Percentiles rank a stretch among this genome's conserved stretches.
Evolutionary conservation across 2,329 filamentous ascomycete genomes (phyloP).

Genomic region (Harringtonia lauricola): DNA sequence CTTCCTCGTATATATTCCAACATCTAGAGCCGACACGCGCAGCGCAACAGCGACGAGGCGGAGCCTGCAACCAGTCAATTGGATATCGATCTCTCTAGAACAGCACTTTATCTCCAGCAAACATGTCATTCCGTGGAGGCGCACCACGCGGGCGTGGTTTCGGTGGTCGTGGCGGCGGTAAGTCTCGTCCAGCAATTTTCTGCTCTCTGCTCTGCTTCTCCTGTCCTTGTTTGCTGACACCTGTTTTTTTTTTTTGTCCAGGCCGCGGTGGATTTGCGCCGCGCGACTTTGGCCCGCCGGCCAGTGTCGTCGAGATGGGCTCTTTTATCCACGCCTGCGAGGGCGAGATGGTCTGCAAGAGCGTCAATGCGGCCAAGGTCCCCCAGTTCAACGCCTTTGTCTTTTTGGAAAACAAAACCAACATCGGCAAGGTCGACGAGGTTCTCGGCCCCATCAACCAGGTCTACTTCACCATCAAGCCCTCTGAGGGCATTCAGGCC

Average conservation of each 20-base stretch:
- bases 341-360: constrained; percentile 96
- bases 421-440: constrained; percentile 95
- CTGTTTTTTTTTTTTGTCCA: neutral
- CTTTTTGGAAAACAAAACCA: constrained; percentile 96
- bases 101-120: neutral
- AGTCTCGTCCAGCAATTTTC: constrained; percentile 11
- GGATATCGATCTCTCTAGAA: no score
- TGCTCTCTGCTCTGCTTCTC: neutral
- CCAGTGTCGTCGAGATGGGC: constrained; percentile 71
- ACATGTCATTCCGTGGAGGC: constrained; percentile 52
- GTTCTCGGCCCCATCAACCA: constrained; percentile 95
- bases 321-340: constrained; percentile 89
- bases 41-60: no score
- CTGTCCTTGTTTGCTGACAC: neutral
- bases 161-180: constrained; percentile 39
- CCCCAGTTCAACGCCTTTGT: constrained; percentile 99
- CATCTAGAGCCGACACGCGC: no score
- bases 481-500: constrained; percentile 90
- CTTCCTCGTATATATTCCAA: no score
- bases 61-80: no score
- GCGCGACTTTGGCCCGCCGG: constrained; percentile 50
- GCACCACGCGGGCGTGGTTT: constrained; percentile 32
- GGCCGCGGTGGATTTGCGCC: constrained; percentile 50
- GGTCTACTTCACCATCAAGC: constrained; percentile 97
- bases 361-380: constrained; percentile 76